These are phyloP conservation scores for Verticillium isaacii DNA, from an alignment of 2,329 filamentous ascomycete species.

Conservation along the genomic window DNA sequence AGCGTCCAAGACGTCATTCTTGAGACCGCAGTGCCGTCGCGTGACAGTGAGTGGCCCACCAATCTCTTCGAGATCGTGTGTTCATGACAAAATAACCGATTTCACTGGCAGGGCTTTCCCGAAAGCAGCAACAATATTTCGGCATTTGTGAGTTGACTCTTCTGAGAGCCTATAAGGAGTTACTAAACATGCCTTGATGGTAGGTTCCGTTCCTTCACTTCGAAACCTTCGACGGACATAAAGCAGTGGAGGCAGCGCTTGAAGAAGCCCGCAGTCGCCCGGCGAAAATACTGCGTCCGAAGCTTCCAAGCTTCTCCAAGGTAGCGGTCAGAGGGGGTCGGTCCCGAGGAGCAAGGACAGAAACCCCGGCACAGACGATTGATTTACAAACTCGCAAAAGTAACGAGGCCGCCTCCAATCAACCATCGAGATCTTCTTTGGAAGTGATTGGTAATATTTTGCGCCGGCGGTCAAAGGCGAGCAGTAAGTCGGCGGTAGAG, in stretches of 20 bases:
- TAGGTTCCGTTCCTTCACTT: slow-evolving; percentile 6
- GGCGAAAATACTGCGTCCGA: too few relatives aligned
- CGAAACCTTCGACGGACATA: slow-evolving; percentile 3
- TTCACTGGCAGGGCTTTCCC: background rate
- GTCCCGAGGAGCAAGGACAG: background rate
- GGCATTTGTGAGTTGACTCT: background rate
- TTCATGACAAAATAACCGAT: background rate
- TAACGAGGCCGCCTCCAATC: background rate
- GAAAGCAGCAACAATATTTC: background rate
- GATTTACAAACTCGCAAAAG: background rate
- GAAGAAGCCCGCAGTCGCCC: background rate
- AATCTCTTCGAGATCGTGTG: background rate
- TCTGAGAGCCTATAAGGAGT: background rate
- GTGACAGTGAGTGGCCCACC: background rate
- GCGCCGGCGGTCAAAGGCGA: background rate
- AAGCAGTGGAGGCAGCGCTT: background rate
- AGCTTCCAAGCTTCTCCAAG: background rate
- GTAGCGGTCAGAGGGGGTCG: background rate
- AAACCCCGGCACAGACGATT: background rate
- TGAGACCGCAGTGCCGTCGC: background rate
- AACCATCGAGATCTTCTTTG: background rate
- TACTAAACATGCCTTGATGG: background rate
- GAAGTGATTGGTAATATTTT: background rate
- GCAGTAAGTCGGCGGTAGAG: background rate
- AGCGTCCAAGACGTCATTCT: background rate